Conservation (phyloP, 306 rosid genomes). For the Cajanus cajan region DNA sequence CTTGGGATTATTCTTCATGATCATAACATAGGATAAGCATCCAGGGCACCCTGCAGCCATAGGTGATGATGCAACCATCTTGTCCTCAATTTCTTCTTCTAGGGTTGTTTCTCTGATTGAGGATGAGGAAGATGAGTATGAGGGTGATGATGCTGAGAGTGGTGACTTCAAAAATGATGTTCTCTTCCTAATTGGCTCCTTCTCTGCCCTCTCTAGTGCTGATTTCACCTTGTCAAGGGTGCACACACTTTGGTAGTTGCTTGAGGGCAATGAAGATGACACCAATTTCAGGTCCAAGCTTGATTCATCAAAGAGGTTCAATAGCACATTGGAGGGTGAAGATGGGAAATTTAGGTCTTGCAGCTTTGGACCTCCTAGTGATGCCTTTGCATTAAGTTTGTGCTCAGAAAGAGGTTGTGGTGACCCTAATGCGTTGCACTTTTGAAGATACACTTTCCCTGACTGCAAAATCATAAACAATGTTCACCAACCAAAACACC, state of each 20-base stretch:
- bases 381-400: conserved; percentile 37
- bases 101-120: conserved; percentile 56
- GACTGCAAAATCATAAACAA: conserved; percentile 54
- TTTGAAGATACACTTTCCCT: conserved; percentile 83
- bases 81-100: conserved; percentile 66
- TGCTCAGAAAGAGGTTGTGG: conserved; percentile 34
- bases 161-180: conserved; percentile 56
- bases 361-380: conserved; percentile 46
- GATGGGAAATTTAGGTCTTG: conserved; percentile 83
- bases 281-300: conserved; percentile 63
- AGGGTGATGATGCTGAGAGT: conserved; percentile 48
- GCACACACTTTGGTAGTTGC: conserved; percentile 78
- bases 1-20: conserved; percentile 80
- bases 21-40: conserved; percentile 82
- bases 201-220: conserved; percentile 94
- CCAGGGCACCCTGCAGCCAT: conserved; percentile 96
- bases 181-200: conserved; percentile 65
- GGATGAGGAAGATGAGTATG: conserved; percentile 64
- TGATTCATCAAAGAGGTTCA: conserved; percentile 74
- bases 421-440: conserved; percentile 44
- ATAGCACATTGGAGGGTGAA: conserved; percentile 47
- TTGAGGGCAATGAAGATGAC: conserved; percentile 48
- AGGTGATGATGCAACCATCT: conserved; percentile 47
- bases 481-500: not conserved
- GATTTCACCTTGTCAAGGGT: conserved; percentile 93